Conservation (phyloP, 2,329 filamentous ascomycete species). For the Sclerotinia borealis region DNA sequence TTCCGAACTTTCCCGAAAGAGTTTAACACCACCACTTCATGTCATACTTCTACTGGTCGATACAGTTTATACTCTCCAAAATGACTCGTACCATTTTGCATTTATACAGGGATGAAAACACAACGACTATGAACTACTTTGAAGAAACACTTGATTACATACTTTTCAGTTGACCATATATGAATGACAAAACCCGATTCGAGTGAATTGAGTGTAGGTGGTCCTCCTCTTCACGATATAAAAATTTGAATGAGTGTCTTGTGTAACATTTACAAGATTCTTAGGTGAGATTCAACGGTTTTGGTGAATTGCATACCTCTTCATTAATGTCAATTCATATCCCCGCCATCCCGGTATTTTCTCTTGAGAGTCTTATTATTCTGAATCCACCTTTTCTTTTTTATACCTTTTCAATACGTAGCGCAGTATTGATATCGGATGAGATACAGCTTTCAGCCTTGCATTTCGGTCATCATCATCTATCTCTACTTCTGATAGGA, state of each 20-base stretch:
- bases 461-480: conserved; percentile 5
- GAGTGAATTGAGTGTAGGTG: background rate
- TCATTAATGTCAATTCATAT: background rate
- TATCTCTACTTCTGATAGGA: background rate
- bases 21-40: background rate
- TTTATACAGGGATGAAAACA: background rate
- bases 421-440: background rate
- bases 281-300: conserved; percentile 3
- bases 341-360: background rate
- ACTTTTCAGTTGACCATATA: no score
- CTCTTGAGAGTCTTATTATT: background rate
- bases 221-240: background rate
- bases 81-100: conserved; percentile 8
- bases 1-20: conserved; percentile 1
- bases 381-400: background rate
- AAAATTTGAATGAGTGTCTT: background rate
- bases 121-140: background rate
- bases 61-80: background rate
- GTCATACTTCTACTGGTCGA: background rate
- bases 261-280: background rate
- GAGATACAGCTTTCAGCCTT: conserved; percentile 5
- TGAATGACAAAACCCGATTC: background rate
- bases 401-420: background rate
- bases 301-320: background rate
- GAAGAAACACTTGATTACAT: background rate